These are phyloP conservation scores for Cymbopogon flexuosus DNA, from an alignment of 202 grass and related monocot species.

Conservation along the genomic window DNA sequence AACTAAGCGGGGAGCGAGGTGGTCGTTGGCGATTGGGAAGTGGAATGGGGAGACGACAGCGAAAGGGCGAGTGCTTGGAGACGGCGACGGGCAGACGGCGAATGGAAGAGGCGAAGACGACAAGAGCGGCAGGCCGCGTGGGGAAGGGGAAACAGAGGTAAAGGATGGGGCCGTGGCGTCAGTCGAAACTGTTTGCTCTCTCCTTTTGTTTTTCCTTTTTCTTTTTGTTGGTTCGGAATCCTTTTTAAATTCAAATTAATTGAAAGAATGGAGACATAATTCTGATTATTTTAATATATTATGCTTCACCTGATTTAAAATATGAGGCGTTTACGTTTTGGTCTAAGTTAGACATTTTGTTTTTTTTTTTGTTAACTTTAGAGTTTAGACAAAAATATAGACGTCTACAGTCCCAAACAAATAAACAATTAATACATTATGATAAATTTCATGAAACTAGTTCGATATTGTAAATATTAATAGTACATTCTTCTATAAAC, in stretches of 20 bases:
- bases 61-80: constrained; percentile 17
- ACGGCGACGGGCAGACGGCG: constrained; percentile 21
- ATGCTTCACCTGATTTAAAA: not conserved
- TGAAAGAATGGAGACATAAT: not conserved
- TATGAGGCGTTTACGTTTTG: not conserved
- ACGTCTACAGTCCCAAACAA: not conserved
- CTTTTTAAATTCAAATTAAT: not conserved
- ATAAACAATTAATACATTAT: not conserved
- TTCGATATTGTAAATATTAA: no score
- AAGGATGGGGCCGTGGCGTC: not conserved
- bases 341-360: not conserved
- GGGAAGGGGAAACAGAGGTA: not conserved
- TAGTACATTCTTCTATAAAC: no score
- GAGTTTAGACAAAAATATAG: not conserved
- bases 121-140: constrained; percentile 36
- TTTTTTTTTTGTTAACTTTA: no score
- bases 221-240: not conserved
- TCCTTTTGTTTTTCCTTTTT: no score
- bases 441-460: no score
- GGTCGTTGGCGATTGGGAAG: constrained; percentile 11
- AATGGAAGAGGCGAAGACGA: constrained; percentile 25
- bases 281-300: not conserved
- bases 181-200: not conserved
- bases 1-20: not conserved
- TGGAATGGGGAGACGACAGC: constrained; percentile 23